phyloP scores from a whole-genome alignment of 805 yeast genomes.

The Schwanniomyces vanrijiae region DNA sequence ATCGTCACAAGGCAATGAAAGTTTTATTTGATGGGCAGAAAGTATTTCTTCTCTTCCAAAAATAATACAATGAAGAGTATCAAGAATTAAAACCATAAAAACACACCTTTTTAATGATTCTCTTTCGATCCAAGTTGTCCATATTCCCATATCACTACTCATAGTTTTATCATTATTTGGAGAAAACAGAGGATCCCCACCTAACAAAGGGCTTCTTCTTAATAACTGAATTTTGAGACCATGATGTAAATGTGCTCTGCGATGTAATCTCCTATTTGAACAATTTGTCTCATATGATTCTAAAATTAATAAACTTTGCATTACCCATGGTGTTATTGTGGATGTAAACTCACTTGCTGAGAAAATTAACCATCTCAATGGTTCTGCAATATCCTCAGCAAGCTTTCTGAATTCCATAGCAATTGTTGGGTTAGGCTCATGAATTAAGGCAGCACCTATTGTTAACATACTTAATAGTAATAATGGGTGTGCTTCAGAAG shows the following conservation, averaged over 20 bases:
- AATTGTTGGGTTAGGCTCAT: conserved; percentile 6
- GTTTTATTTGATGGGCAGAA: conserved; percentile 22
- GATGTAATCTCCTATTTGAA: conserved; percentile 64
- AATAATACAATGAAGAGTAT: conserved; percentile 31
- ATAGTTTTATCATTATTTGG: conserved; percentile 11
- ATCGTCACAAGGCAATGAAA: conserved; percentile 25
- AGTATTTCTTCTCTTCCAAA: conserved; percentile 27
- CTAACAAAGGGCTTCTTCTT: conserved; percentile 27
- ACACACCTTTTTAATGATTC: conserved; percentile 32
- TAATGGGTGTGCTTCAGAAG: conserved; percentile 45
- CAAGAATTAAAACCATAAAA: conserved; percentile 32
- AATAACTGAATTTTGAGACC: conserved; percentile 49
- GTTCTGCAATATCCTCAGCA: conserved; percentile 48
- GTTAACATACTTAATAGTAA: conserved; percentile 53
- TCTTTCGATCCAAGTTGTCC: conserved; percentile 33
- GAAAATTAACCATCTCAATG: conserved; percentile 67
- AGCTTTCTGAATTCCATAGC: conserved; percentile 20
- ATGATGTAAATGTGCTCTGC: conserved; percentile 76
- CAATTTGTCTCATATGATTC: conserved; percentile 74
- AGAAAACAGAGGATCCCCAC: conserved; percentile 33
- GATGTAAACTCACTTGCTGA: conserved; percentile 66
- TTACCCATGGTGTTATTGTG: conserved; percentile 70
- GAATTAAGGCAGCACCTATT: conserved; percentile 42
- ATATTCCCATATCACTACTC: conserved; percentile 8
- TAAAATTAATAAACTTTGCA: conserved; percentile 65